Base-by-base conservation (phyloP, 345 rosid species). In the Acer saccharum region DNA sequence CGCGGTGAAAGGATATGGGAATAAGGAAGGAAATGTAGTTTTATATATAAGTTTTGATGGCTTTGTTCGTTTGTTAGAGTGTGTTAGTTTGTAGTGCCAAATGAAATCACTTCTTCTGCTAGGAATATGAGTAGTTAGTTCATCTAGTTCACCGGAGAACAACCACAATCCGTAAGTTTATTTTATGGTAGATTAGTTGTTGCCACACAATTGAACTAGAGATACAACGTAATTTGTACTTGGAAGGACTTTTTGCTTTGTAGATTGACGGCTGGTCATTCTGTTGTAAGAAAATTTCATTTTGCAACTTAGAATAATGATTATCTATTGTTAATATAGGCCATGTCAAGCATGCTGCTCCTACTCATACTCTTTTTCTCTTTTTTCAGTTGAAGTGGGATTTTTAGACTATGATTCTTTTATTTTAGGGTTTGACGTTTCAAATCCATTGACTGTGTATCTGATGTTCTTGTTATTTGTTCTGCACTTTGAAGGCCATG, bases 401-500 rank as follows among this genome's bases (percentile, higher is more conserved):
- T 58, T 50, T 2, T 32, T 17, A 14, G n/a, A 17, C 46, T 12
- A 16, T 70, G 52, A 10, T 46, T 46, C 10, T 9, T 71, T 10
- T 50, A 2, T 54, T 10, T 4, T 17, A 17, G 21, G 39, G 23
- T 52, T 71, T 10, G 74, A 71, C 16, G 18, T 71, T 52, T 54
- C 23, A 10, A 27, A 39, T 10, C 3, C 20, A 55, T 70, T 29
- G 25, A 41, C 54, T 60, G 16, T 73, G 27, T 73, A 21, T 73
- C 4, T 60, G 76, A 60, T 41, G 54, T 46, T 74, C 32, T n/a
- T 48, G 43, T 44, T 17, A 27, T 18, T 48, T 7, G 25, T 23
- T 74, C 10, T 48, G 58, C 23, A 46, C 3, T 20, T 35, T 14
- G 55, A 69, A 80, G 92, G 63, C 66, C 66, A 92, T 93, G 97